Evolutionary conservation across 495 filamentous ascomycete species (phyloP), one percentile per base, ranked within the genome.

Genomic region (Trichoderma virens): DNA sequence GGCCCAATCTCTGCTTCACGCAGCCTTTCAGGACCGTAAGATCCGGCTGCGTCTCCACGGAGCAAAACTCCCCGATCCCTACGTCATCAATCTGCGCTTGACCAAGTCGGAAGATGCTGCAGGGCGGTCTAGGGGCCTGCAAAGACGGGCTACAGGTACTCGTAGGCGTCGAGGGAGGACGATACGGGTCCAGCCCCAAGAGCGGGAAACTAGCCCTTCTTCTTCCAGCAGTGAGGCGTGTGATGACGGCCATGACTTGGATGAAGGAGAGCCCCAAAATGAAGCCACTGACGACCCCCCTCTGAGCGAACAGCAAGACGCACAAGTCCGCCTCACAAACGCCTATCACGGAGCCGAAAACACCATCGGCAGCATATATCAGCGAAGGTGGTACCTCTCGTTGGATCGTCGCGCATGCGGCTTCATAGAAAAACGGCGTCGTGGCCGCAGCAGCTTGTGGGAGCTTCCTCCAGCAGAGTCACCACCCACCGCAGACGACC

Each of bases 261-360:
- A 41, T 43, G 18, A 23, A 3, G 28, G 9, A 61, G 59, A 30
- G 3, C 54, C 11, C 5, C 39, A n/a, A 18, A 5, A n/a, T n/a
- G n/a, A 34, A 28, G 25, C 28, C 14, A 51, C 5, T 9, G 23
- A n/a, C 61, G 23, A 20, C 16, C 9, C 35, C 18, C 70, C 71
- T 4, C 67, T 72, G 0, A 68, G 70, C 35, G 78, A 83, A 62
- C 74, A 76, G 67, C 79, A 82, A 61, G 75, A 79, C 64, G 67
- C 76, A n/a, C 64, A 79, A 25, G 85, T 86, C 31, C 83, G 84
- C n/a, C 67, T 70, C 4, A 82, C 80, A 13, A 90, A 90, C 65
- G 84, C 87, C 20, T 89, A 90, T 70, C 72, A 82, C 0, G 85
- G 87, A 25, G 83, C 87, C 0, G 76, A 60, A 0, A 89, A 89